Conservation (phyloP, 129 eudicot genomes). For the Lonicera japonica region DNA sequence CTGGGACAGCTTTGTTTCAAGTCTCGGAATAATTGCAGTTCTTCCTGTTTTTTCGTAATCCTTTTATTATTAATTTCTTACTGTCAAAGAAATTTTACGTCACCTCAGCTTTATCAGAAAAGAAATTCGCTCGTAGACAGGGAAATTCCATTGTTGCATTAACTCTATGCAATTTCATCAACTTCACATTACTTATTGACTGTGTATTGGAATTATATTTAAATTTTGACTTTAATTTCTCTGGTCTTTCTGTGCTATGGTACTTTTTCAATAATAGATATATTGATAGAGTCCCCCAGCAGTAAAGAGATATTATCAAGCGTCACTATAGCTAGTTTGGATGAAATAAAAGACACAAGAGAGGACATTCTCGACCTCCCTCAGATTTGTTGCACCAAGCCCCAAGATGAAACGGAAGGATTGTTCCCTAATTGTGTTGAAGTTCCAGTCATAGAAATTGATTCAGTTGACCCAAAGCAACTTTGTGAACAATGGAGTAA, state of each 20-base stretch:
- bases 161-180: background rate
- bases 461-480: conserved; percentile 15
- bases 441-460: conserved; percentile 21
- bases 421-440: conserved; percentile 3
- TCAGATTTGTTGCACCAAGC: conserved; percentile 20
- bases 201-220: background rate
- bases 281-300: conserved; percentile 24
- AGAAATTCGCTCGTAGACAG: background rate
- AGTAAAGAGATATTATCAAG: conserved; percentile 25
- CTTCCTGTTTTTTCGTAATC: no score
- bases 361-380: conserved; percentile 12
- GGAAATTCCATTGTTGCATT: background rate
- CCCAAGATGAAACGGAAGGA: conserved; percentile 16
- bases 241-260: background rate
- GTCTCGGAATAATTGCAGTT: no score
- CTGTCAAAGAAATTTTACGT: background rate
- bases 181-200: background rate
- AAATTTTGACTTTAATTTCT: background rate
- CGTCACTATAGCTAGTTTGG: conserved; percentile 18
- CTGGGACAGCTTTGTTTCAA: no score
- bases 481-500: conserved; percentile 18
- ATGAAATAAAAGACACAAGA: conserved; percentile 20
- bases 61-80: background rate
- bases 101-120: background rate
- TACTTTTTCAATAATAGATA: conserved; percentile 11